Conservation (phyloP, 2,329 filamentous ascomycete species). For the Fusarium sp. region DNA sequence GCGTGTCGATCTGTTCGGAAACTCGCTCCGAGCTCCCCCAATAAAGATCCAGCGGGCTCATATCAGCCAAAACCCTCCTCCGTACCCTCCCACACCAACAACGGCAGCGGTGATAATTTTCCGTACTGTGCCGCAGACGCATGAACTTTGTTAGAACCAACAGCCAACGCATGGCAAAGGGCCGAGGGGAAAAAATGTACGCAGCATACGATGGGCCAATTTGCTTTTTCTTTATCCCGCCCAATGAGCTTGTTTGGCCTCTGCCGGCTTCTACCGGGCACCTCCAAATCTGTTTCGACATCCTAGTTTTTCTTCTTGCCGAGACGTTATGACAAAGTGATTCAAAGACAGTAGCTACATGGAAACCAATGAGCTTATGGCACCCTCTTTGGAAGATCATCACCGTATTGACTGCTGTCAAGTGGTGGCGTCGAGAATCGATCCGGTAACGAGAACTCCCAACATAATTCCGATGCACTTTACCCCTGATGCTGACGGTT, state of each 20-base stretch:
- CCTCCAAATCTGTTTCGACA: background rate
- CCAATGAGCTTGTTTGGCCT: conserved; percentile 5
- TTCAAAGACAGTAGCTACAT: background rate
- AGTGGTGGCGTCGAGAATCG: background rate
- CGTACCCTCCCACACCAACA: background rate
- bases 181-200: background rate
- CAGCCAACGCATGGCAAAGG: background rate
- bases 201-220: background rate
- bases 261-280: background rate
- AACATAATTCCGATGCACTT: background rate
- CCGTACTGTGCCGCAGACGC: conserved; percentile 10
- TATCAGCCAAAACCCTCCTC: no score
- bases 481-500: conserved; percentile 23
- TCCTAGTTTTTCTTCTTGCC: background rate
- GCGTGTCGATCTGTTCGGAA: conserved; percentile 9
- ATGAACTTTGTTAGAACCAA: background rate
- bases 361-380: no score
- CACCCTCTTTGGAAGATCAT: background rate
- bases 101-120: background rate
- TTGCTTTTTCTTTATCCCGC: background rate
- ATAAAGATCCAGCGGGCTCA: background rate
- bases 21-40: conserved; percentile 7
- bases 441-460: background rate
- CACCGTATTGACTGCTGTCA: background rate
- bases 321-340: background rate